These are phyloP conservation scores for Quercus rubra DNA, from an alignment of 306 rosid genomes.

Conservation along the genomic window DNA sequence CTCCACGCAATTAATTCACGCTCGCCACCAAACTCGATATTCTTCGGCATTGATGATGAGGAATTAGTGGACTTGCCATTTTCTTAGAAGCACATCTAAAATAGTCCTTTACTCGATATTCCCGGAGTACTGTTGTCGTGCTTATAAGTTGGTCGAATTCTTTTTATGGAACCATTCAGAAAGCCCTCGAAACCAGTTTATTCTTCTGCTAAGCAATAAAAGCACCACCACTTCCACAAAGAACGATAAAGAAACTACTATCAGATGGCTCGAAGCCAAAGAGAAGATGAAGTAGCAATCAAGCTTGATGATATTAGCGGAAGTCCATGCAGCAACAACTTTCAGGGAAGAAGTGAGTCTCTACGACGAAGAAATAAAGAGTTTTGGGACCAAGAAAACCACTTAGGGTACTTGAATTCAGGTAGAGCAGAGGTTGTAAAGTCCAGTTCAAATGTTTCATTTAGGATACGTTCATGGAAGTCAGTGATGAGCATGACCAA, in stretches of 20 bases:
- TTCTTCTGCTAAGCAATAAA: neutral
- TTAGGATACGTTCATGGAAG: conserved; percentile 24
- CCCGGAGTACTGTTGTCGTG: neutral
- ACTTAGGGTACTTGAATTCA: neutral
- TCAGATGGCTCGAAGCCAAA: conserved; percentile 28
- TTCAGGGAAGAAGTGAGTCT: conserved; percentile 3
- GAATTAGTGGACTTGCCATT: too few relatives aligned
- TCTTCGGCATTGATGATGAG: neutral
- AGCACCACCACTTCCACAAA: neutral
- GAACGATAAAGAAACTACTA: neutral
- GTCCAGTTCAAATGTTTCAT: conserved; percentile 27
- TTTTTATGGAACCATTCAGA: neutral
- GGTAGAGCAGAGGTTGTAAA: conserved; percentile 5
- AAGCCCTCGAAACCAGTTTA: neutral
- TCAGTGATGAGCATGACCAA: conserved; percentile 21
- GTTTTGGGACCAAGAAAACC: neutral
- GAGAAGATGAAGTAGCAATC: conserved; percentile 1
- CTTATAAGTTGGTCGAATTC: neutral
- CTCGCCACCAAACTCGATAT: neutral
- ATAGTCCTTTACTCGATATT: too few relatives aligned
- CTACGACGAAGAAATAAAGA: conserved; percentile 15
- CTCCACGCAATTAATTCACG: too few relatives aligned
- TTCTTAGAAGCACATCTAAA: too few relatives aligned
- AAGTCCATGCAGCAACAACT: neutral
- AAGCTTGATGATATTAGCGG: conserved; percentile 3